phyloP scores from a whole-genome alignment of 805 yeast genomes.

The Hyphopichia homilentoma region DNA sequence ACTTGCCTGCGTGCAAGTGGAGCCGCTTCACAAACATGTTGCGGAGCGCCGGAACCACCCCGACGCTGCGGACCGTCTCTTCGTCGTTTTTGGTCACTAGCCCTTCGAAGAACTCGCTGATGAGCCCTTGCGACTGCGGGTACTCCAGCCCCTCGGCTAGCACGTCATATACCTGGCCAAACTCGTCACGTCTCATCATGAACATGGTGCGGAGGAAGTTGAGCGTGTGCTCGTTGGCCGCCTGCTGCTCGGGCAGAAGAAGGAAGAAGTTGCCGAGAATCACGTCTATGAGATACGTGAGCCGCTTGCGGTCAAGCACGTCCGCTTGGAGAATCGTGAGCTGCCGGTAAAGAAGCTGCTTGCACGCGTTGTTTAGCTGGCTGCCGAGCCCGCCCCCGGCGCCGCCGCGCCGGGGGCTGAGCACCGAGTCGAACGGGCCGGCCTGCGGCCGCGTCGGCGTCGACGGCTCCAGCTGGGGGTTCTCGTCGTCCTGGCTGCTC shows the following conservation, averaged over 20 bases:
- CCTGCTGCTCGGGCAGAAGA: conserved; percentile 12
- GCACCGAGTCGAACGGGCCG: no score
- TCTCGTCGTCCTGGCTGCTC: conserved; percentile 4
- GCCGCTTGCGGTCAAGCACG: conserved; percentile 27
- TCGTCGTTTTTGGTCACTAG: conserved; percentile 34
- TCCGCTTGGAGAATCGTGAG: conserved; percentile 25
- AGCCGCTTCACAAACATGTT: conserved; percentile 23
- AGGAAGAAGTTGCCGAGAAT: conserved; percentile 27
- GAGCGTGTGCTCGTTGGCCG: conserved; percentile 23
- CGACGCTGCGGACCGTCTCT: conserved; percentile 26
- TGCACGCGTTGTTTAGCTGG: conserved; percentile 17
- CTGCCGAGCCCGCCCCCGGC: conserved; percentile 8
- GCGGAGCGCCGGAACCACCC: conserved; percentile 25
- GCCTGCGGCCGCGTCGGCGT: no score
- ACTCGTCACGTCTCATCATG: conserved; percentile 26
- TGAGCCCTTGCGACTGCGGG: conserved; percentile 13
- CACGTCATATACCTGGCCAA: conserved; percentile 12
- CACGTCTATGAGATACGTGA: conserved; percentile 29
- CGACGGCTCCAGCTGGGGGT: no score
- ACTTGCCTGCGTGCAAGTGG: conserved; percentile 17
- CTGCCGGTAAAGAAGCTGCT: conserved; percentile 31
- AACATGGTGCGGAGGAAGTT: conserved; percentile 33
- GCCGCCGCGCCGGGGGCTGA: no score
- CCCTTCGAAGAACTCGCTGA: conserved; percentile 28
- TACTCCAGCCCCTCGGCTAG: conserved; percentile 13